phyloP scores from a whole-genome alignment of 352 stramenopile genomes.

The Phytopythium sindhum region DNA sequence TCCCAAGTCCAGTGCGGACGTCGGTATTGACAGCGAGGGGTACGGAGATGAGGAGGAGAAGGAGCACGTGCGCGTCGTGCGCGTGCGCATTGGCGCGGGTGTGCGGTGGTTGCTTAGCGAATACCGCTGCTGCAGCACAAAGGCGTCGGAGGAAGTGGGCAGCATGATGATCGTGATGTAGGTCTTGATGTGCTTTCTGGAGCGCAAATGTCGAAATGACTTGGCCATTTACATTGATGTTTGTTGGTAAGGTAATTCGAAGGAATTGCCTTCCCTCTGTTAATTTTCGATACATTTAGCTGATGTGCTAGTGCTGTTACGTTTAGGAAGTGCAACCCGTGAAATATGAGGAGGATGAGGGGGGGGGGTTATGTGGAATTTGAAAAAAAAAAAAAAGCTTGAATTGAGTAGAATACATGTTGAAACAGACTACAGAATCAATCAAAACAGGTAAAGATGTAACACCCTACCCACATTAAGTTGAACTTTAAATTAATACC shows the following conservation, averaged over 20 bases:
- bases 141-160: background rate
- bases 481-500: background rate
- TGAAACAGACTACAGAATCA: background rate
- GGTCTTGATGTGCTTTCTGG: background rate
- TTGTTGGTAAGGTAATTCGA: too few species aligned
- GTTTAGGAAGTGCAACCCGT: too few species aligned
- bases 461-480: background rate
- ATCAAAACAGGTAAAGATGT: background rate
- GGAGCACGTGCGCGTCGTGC: background rate
- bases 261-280: too few species aligned
- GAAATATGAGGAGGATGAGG: background rate
- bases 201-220: too few species aligned
- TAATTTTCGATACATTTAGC: too few species aligned
- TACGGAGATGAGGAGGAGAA: background rate
- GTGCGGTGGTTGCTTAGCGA: background rate
- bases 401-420: background rate
- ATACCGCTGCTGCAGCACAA: background rate
- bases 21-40: too few species aligned
- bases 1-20: conserved; percentile 33
- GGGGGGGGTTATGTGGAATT: background rate
- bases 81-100: too few species aligned
- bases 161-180: background rate
- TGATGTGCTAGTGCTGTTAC: too few species aligned
- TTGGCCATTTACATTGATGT: too few species aligned
- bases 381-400: background rate